Conservation (phyloP, 1,284 basidiomycete genomes). For the Fistulinella cinereoalba region DNA sequence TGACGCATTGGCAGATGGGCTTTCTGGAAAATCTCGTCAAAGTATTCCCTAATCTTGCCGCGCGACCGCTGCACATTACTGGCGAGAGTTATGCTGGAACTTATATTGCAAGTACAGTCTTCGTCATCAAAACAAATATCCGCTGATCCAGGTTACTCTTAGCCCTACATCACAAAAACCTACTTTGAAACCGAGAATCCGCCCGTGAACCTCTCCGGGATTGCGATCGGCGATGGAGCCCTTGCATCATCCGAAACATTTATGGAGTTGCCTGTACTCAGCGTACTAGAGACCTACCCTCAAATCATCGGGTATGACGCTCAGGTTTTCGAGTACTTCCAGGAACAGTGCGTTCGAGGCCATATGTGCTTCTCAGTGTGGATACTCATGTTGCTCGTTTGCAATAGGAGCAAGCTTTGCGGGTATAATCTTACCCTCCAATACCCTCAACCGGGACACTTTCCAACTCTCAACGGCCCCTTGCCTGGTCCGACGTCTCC, state of each 20-base stretch:
- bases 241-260: constrained; percentile 47
- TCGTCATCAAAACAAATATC: background rate
- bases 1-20: constrained; percentile 45
- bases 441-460: constrained; percentile 61
- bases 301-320: constrained; percentile 42
- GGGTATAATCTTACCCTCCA: constrained; percentile 65
- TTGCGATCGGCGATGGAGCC: constrained; percentile 67
- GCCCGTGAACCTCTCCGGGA: constrained; percentile 59
- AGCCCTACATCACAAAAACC: constrained; percentile 70
- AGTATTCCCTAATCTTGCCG: constrained; percentile 61
- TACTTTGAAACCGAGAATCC: constrained; percentile 59
- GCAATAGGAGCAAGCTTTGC: constrained; percentile 55
- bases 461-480: constrained; percentile 51
- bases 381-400: background rate
- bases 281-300: constrained; percentile 59
- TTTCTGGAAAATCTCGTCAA: constrained; percentile 64
- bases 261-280: constrained; percentile 50
- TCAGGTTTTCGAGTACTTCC: constrained; percentile 64
- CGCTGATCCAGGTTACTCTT: background rate
- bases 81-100: constrained; percentile 69
- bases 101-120: constrained; percentile 49
- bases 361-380: too few relatives aligned
- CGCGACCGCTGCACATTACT: constrained; percentile 58
- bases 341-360: constrained; percentile 47
- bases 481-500: constrained; percentile 25